Base-by-base conservation (phyloP, 2,329 filamentous ascomycete genomes). In the Trichoderma citrinoviride region DNA sequence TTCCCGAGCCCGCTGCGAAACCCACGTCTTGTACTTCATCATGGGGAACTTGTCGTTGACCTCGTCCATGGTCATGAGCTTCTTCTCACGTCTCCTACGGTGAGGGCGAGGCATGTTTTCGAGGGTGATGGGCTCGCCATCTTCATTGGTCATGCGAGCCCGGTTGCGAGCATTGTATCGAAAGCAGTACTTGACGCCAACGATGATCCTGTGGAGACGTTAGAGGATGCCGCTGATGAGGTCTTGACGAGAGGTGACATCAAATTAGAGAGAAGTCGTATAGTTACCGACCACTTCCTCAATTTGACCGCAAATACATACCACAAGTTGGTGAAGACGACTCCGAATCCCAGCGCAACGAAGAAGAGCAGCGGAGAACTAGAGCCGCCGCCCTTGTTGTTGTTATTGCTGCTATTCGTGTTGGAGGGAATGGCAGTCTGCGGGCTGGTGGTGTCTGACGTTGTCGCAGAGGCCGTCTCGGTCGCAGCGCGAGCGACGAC, bases 141-240 rank as follows among this genome's bases (percentile, higher is more conserved):
- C 91, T 71, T 93, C 91, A 69, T 82, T 91, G 81, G 79, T 85
- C 80, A 92, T 88, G 73, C 92, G 80, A 67, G 89, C 88, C 58
- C 95, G 90, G 74, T 96, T 96, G 66, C 95, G 90, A 71, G 95
- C 93, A 78, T 98, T 98, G 78, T 99, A 98, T 71, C 95, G 87
- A 79, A 99, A 99, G 80, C 95, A 99, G 78, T 99, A 99, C 80
- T 99, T 99, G 67, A 99, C 95, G 71, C 95, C 95, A 67, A 99
- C 95, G 72, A 99, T 99, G 73, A 99, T 99, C 95, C 95, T 99
- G 73, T 27, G 21, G 14, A 3, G 10, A 21, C 3, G 41, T 65
- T 61, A 61, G 58, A 21, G 41, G 21, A 27, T 27, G 15, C 17
- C 17, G 15, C 5, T n/a, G 19, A 8, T 3, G 46, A 3, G 27